A percentile compares a stretch with the other conserved stretches of the same genome.
Conservation (phyloP, 2,329 filamentous ascomycete species). For the Chlorencoelia australis region DNA sequence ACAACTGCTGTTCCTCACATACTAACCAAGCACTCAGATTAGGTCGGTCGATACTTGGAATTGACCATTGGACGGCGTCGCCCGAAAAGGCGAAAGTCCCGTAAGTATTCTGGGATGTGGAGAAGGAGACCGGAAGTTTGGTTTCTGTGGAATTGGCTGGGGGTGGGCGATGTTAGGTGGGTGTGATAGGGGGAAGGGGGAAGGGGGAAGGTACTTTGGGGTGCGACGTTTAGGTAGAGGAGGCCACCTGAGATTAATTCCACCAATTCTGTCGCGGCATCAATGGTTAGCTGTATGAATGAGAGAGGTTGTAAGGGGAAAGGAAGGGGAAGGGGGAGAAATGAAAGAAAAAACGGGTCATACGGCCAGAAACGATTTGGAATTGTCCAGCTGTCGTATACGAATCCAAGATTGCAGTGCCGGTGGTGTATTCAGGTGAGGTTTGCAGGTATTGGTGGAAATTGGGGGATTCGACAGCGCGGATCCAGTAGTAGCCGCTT, state of each 20-base stretch:
- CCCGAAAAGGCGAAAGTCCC: slow-evolving; percentile 47
- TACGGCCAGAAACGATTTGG: slow-evolving; percentile 42
- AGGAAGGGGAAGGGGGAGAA: too few relatives aligned
- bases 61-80: slow-evolving; percentile 47
- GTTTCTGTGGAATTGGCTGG: slow-evolving; percentile 33
- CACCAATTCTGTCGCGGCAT: too few relatives aligned
- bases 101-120: slow-evolving; percentile 39
- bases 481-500: slow-evolving; percentile 35
- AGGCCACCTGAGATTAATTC: slow-evolving; percentile 32
- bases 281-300: too few relatives aligned
- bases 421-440: slow-evolving; percentile 32
- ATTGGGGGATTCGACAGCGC: slow-evolving; percentile 46
- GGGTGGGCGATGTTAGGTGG: slow-evolving; percentile 28
- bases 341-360: too few relatives aligned
- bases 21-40: slow-evolving; percentile 51
- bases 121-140: slow-evolving; percentile 42
- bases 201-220: too few relatives aligned
- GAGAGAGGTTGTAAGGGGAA: too few relatives aligned
- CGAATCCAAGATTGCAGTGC: slow-evolving; percentile 40
- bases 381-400: slow-evolving; percentile 47
- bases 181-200: slow-evolving; percentile 24
- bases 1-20: slow-evolving; percentile 40
- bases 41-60: slow-evolving; percentile 37
- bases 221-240: slow-evolving; percentile 22
- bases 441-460: slow-evolving; percentile 47